phyloP scores from a whole-genome alignment of 495 filamentous ascomycete genomes.

The Haplographium delicatum region DNA sequence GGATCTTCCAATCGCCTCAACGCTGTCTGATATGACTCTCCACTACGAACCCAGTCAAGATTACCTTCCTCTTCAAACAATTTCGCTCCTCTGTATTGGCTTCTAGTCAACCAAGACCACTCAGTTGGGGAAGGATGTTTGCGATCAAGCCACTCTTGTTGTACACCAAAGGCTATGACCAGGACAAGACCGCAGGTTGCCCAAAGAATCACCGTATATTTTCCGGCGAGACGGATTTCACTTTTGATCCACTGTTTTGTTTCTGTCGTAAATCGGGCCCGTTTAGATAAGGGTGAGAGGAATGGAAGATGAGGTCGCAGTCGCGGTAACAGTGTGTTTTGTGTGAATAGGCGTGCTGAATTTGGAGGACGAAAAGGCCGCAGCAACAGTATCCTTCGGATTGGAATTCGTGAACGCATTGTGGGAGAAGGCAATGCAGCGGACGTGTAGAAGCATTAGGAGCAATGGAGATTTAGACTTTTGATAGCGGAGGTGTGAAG shows the following conservation, averaged over 20 bases:
- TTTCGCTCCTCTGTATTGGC: slow-evolving; percentile 53
- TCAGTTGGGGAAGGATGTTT: slow-evolving; percentile 68
- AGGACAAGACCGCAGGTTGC: slow-evolving; percentile 46
- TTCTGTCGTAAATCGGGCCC: slow-evolving; percentile 70
- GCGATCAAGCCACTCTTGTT: slow-evolving; percentile 67
- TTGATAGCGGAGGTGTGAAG: too few species aligned
- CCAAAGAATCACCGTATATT: slow-evolving; percentile 54
- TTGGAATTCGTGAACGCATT: slow-evolving; percentile 22
- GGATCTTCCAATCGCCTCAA: slow-evolving; percentile 60
- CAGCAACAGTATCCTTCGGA: slow-evolving; percentile 19
- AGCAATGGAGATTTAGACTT: background rate
- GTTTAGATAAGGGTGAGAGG: slow-evolving; percentile 46
- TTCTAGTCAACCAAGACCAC: slow-evolving; percentile 61
- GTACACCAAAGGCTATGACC: slow-evolving; percentile 50
- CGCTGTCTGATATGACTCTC: slow-evolving; percentile 45
- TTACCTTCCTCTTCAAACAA: slow-evolving; percentile 45
- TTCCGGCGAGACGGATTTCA: slow-evolving; percentile 53
- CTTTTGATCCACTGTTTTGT: slow-evolving; percentile 60
- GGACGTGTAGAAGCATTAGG: too few species aligned
- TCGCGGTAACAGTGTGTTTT: slow-evolving; percentile 16
- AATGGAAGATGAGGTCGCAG: slow-evolving; percentile 73
- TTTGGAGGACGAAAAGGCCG: slow-evolving; percentile 23
- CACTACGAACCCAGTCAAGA: slow-evolving; percentile 61
- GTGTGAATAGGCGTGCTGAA: slow-evolving; percentile 15
- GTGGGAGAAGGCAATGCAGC: too few species aligned